Base-by-base conservation (phyloP, 2,329 filamentous ascomycete species). In the Fusarium tupiense region DNA sequence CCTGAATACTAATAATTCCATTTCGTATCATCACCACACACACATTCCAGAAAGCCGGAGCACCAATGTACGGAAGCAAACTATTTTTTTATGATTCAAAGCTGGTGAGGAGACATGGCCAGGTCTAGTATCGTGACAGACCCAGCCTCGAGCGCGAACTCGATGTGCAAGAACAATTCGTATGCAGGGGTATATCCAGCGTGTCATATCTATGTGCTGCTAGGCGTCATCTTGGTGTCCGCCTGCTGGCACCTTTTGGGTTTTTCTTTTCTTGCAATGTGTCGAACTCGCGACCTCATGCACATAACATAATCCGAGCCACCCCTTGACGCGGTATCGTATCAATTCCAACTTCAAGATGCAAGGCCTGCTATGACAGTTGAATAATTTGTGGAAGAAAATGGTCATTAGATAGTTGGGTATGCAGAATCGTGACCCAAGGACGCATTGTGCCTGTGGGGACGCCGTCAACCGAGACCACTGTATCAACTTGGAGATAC, bases 131-230 rank as follows among this genome's bases (percentile, higher is more conserved):
- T 74, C 76, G 71, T 78, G 69, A 77, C 64, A 77, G 76, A 77
- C 76, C 74, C 58, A 67, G 57, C 72, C 76, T 76, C 75, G 66
- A 74, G 74, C 57, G 66, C 68, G 69, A 75, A 76, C 71, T 77
- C 73, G 69, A 73, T 64, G 61, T 62, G 76, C 70, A 77, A 74
- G 67, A 77, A 77, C 73, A 67, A 71, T 77, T 78, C 76, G 73
- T 78, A 77, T 77, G 76, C 71, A 76, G 73, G 76, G 76, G 76
- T 78, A 78, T 78, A 78, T 78, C 76, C 76, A 78, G 76, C 76
- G 75, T 78, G 68, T 78, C 76, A 76, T 78, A 75, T 78, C 76
- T 78, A 78, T 77, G 76, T 77, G 76, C 75, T 71, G 68, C 67
- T 59, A 75, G 75, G 76, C 76, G 69, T 76, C 65, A 68, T 75